Evolutionary conservation across 1,284 basidiomycete genomes (phyloP).

Genomic region (Irpex sp.): DNA sequence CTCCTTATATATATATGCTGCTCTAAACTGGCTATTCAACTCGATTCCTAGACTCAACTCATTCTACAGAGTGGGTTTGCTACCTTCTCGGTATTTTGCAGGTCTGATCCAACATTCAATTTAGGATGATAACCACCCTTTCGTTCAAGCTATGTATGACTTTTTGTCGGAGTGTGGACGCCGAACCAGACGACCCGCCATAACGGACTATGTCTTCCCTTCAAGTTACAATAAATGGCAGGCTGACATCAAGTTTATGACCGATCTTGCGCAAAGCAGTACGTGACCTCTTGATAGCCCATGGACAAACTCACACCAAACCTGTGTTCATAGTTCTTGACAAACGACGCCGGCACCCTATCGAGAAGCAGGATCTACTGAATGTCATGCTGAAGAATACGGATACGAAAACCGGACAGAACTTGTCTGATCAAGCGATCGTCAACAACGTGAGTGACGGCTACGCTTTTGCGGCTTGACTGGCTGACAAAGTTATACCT

Average conservation of each 20-base stretch:
- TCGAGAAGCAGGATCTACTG: conserved; percentile 41
- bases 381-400: conserved; percentile 43
- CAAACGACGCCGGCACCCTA: conserved; percentile 33
- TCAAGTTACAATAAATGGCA: conserved; percentile 21
- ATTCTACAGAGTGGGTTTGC: conserved; percentile 30
- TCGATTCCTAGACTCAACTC: conserved; percentile 31
- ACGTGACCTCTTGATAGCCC: conserved; percentile 31
- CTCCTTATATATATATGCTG: background rate
- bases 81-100: background rate
- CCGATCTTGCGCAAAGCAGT: background rate
- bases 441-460: conserved; percentile 30
- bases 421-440: conserved; percentile 33
- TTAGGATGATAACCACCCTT: conserved; percentile 33
- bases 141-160: conserved; percentile 40
- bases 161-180: conserved; percentile 32
- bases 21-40: background rate
- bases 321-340: conserved; percentile 30
- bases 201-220: conserved; percentile 30
- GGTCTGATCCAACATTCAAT: background rate
- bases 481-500: background rate
- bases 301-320: conserved; percentile 26
- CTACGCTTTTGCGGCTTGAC: conserved; percentile 26
- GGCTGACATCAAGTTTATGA: background rate
- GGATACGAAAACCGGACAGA: conserved; percentile 44
- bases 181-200: conserved; percentile 32